Evolutionary conservation across 2,329 filamentous ascomycete genomes (phyloP), one percentile per base, ranked within the genome.

Genomic region (Drechslerella coelobrocha): DNA sequence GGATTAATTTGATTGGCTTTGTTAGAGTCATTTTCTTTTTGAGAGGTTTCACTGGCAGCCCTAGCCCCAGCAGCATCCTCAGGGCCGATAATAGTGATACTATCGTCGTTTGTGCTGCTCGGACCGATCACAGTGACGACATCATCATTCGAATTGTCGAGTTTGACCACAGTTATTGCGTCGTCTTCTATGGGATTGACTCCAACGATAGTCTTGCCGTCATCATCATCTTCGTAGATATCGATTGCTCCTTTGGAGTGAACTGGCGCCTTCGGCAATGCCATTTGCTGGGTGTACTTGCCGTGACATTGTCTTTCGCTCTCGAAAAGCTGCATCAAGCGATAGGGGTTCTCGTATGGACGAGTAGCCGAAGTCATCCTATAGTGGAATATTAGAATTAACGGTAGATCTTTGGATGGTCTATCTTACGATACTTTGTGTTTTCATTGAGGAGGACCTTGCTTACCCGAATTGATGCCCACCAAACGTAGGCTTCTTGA

Each of bases 401-500:
- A 39, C 17, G 3, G 34, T 4, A 10, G 4, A 12, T 34, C 29
- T 34, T 26, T 59, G 53, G 52, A 39, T 37, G 21, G 45, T 6
- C 17, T 45, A 17, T n/a, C n/a, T n/a, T 45, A 45, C n/a, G 17
- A 45, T 45, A 45, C 19, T 34, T 6, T 34, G 12, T 12, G 34
- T 2, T 6, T 5, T 50, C 41, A 9, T 14, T 23, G 5, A 14
- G 3, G 2, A 31, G n/a, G 17, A 29, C 19, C 17, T 34, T 14
- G 31, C 21, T 41, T 68, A 68, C 62, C 63, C 63, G 12, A 61
- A 68, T 54, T 68, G 63, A 14, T 61, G 63, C 5, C 63, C 63
- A 6, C 63, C 63, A 21, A 55, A 68, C 9, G 27, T 9, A 43
- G 55, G 50, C 17, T 56, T 61, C 41, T 61, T 68, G 34, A 68